Evolutionary conservation across 139 green algal genomes (phyloP), one percentile per base, ranked within the genome.

Genomic region (Ettlia oleoabundans): DNA sequence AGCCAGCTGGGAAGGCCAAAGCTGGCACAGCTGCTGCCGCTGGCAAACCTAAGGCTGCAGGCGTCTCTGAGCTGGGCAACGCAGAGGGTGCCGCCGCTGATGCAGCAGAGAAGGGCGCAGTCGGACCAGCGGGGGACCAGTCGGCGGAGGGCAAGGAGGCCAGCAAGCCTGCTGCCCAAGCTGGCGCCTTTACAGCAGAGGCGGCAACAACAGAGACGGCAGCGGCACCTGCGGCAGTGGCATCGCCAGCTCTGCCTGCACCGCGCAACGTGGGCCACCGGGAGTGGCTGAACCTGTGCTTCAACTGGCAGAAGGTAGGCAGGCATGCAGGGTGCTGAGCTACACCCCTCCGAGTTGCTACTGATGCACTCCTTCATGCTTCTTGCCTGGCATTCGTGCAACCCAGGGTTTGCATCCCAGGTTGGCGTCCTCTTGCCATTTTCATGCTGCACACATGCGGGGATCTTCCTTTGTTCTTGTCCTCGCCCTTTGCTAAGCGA

Each of bases 251-350:
- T n/a, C n/a, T n/a, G n/a, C n/a, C 47, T 37, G 71, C 10, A 4
- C 71, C 71, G 6, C 42, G 51, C 76, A 74, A 65, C 63, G 63
- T 82, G 4, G 40, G 28, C 32, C 76, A 82, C 76, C 62, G 55
- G n/a, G 62, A 82, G 76, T 74, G 47, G 18, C n/a, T 75, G 41
- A 82, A 82, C 76, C 76, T 82, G 21, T 55, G 42, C 62, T 33
- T 74, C 76, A 82, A 82, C 62, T 82, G 76, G 76, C 76, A 82
- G 42, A 82, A 75, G 61, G 75, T 35, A 40, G n/a, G 71, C 1
- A 19, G 41, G n/a, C n/a, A n/a, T n/a, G n/a, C n/a, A n/a, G n/a
- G n/a, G n/a, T n/a, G n/a, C n/a, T n/a, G n/a, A n/a, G n/a, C n/a
- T n/a, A n/a, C n/a, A n/a, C n/a, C n/a, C n/a, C n/a, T n/a, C n/a